These are phyloP conservation scores for Linnemannia hyalina DNA, from an alignment of 192 early-diverging fungal species.

Conservation along the genomic window DNA sequence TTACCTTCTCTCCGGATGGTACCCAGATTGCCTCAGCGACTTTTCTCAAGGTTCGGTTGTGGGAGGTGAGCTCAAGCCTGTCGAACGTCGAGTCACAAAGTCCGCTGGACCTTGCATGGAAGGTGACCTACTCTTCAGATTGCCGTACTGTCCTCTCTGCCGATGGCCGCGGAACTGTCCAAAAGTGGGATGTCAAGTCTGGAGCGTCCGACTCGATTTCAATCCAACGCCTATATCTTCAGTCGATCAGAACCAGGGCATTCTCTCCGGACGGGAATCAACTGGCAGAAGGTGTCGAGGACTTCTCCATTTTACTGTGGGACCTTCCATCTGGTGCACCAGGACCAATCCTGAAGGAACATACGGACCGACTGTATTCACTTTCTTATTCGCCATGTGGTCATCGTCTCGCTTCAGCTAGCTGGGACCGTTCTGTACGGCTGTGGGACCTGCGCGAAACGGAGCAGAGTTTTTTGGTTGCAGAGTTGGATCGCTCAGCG, in stretches of 20 bases:
- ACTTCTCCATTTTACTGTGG: not conserved
- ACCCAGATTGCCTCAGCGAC: not conserved
- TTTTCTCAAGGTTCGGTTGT: not conserved
- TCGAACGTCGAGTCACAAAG: not conserved
- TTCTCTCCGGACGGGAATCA: not conserved
- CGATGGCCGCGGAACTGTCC: not conserved
- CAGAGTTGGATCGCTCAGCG: no score
- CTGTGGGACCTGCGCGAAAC: not conserved
- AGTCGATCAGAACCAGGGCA: not conserved
- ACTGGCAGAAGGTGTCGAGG: not conserved
- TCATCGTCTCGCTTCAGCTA: not conserved
- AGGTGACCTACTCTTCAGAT: not conserved
- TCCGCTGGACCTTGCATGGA: not conserved
- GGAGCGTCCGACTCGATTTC: not conserved
- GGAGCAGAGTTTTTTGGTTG: no score
- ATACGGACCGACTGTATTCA: not conserved
- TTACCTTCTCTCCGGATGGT: not conserved
- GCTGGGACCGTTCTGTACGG: not conserved
- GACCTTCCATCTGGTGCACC: not conserved
- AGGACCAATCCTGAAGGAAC: not conserved
- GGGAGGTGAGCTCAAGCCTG: not conserved
- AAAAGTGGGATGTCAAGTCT: not conserved
- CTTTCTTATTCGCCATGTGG: not conserved
- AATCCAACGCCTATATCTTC: no score
- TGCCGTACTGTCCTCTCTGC: not conserved